Base-by-base conservation (phyloP, 2,329 filamentous ascomycete genomes). In the Aspergillus arachidicola region DNA sequence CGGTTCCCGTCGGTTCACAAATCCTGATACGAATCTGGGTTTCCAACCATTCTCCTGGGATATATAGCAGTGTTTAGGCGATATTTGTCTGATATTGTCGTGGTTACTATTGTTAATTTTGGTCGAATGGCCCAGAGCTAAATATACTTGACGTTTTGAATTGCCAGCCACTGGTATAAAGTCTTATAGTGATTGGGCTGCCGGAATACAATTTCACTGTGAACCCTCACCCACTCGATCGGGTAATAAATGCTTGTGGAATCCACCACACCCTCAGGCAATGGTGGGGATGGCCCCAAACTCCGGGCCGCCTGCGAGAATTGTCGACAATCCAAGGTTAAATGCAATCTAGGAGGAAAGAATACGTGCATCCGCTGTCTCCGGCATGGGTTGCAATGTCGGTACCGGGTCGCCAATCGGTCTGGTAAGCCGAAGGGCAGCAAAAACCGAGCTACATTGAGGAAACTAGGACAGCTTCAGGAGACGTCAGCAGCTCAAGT, bases 391-490 rank as follows among this genome's bases (percentile, higher is more conserved):
- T 63, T 78, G 51, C 71, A 72, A 54, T 78, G 76, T 60, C 73
- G 73, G 63, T 78, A 78, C 61, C 73, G 76, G 41, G 72, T 76
- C 58, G 76, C 76, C 53, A 78, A 77, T 62, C 75, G 76, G 30
- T 78, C 76, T 21, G 76, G 76, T 7, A 78, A 78, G 62, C 76
- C 76, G 16, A 78, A 78, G 60, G 76, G 76, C 9, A 78, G 76
- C 65, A 78, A 78, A 58, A 78, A 78, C 60, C 70, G 75, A 51
- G 74, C 76, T 4, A 78, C 76, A 4, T 62, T 78, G 26, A 70
- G 72, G 61, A 78, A 77, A 45, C 43, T 78, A 41, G 76, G 76
- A 6, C 74, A 76, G 57, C 65, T 78, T 34, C 76, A 74, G 59
- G 74, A 73, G 2, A 73, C 75, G 58, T 64, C 69, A 11, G 53